These are phyloP conservation scores for Nasturtium officinale DNA, from an alignment of 345 rosid species.

Conservation along the genomic window DNA sequence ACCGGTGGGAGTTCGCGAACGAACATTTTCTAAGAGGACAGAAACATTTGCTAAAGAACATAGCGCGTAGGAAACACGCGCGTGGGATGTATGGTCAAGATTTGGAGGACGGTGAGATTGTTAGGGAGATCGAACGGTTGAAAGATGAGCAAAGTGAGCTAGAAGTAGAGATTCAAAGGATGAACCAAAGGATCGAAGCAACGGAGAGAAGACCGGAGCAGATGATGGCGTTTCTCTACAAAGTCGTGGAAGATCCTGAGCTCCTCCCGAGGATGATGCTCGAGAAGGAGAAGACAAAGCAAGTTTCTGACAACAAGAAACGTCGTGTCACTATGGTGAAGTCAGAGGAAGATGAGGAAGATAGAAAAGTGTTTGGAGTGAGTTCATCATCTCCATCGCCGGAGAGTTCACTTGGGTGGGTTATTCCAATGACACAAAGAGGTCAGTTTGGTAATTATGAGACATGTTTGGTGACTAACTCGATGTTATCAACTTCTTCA, in stretches of 20 bases:
- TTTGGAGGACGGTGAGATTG: slow-evolving; percentile 66
- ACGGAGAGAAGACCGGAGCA: slow-evolving; percentile 89
- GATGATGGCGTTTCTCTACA: slow-evolving; percentile 84
- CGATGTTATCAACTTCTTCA: slow-evolving; percentile 13
- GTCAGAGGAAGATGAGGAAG: slow-evolving; percentile 53
- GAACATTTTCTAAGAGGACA: slow-evolving; percentile 86
- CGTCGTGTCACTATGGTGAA: slow-evolving; percentile 53
- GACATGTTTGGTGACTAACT: not conserved
- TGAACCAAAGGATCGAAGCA: slow-evolving; percentile 71
- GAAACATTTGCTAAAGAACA: slow-evolving; percentile 72
- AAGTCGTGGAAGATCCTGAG: slow-evolving; percentile 82
- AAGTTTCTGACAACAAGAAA: slow-evolving; percentile 50
- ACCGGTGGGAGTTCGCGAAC: slow-evolving; percentile 92
- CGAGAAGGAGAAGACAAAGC: slow-evolving; percentile 52
- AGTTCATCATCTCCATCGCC: slow-evolving; percentile 52
- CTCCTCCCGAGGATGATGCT: slow-evolving; percentile 69
- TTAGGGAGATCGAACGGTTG: slow-evolving; percentile 68
- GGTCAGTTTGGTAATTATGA: slow-evolving; percentile 34
- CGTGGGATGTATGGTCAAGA: slow-evolving; percentile 40
- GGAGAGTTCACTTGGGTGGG: slow-evolving; percentile 45
- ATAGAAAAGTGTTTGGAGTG: slow-evolving; percentile 45
- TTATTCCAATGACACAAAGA: slow-evolving; percentile 15
- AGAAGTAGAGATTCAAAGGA: slow-evolving; percentile 64
- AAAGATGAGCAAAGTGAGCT: slow-evolving; percentile 69
- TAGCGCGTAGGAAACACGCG: slow-evolving; percentile 73